These are phyloP conservation scores for Exserohilum turcica DNA, from an alignment of 2,329 filamentous ascomycete genomes.

Conservation along the genomic window DNA sequence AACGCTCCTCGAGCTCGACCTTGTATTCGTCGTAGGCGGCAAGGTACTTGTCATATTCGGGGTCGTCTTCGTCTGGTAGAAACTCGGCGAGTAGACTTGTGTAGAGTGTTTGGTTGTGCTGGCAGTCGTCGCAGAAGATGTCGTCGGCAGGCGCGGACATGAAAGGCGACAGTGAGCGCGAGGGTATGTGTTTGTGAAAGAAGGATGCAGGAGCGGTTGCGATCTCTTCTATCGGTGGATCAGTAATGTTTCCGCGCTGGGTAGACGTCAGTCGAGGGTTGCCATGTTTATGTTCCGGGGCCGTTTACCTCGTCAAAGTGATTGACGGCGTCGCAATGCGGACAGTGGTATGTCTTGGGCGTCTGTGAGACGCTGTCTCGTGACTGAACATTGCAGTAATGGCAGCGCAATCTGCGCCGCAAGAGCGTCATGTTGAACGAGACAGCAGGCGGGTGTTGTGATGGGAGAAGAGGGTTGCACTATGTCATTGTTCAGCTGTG, in stretches of 20 bases:
- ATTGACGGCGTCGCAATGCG: constrained; percentile 83
- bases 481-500: constrained; percentile 21
- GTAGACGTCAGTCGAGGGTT: constrained; percentile 22
- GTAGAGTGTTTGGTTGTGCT: constrained; percentile 87
- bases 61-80: constrained; percentile 68
- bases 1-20: constrained; percentile 74
- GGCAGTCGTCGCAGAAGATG: constrained; percentile 75
- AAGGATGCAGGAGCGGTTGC: constrained; percentile 25
- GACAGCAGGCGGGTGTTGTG: constrained; percentile 1
- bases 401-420: constrained; percentile 43
- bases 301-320: constrained; percentile 77
- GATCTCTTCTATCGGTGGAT: constrained; percentile 69
- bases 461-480: constrained; percentile 3
- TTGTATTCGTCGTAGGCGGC: constrained; percentile 72
- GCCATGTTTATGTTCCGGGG: not conserved
- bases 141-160: constrained; percentile 37
- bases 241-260: constrained; percentile 85
- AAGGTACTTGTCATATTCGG: constrained; percentile 71
- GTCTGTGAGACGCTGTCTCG: constrained; percentile 28
- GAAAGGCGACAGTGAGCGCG: constrained; percentile 35
- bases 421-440: constrained; percentile 38
- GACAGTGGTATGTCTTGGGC: constrained; percentile 41
- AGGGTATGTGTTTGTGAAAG: constrained; percentile 31
- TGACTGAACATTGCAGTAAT: constrained; percentile 40
- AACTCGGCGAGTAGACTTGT: constrained; percentile 79